Percentiles rank a stretch among this genome's conserved stretches.
phyloP scores from a whole-genome alignment of 1,284 basidiomycete genomes.

The Meripilus lineatus region DNA sequence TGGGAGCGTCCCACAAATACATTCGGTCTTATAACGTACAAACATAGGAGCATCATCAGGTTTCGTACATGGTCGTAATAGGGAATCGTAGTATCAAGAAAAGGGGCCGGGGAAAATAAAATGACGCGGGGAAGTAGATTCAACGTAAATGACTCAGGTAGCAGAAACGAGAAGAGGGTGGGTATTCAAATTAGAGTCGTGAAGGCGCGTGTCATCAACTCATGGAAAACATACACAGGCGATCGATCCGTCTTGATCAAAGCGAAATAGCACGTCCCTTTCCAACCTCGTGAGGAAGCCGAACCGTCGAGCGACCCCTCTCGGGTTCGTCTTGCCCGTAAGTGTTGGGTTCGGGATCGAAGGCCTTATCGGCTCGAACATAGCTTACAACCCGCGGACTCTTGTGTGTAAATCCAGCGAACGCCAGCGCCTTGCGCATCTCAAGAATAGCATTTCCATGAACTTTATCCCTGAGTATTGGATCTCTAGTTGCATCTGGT shows the following conservation, averaged over 20 bases:
- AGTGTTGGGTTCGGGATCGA: slow-evolving; percentile 49
- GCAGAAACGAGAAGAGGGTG: slow-evolving; percentile 2
- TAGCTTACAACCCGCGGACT: slow-evolving; percentile 75
- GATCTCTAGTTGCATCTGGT: slow-evolving; percentile 82
- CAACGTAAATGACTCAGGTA: too few species aligned
- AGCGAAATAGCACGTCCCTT: slow-evolving; percentile 76
- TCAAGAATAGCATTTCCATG: slow-evolving; percentile 85
- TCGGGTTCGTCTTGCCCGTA: slow-evolving; percentile 44
- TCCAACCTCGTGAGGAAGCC: slow-evolving; percentile 51
- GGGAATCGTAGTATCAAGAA: too few species aligned
- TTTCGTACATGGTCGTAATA: too few species aligned
- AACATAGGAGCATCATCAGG: too few species aligned
- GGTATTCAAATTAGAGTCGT: too few species aligned
- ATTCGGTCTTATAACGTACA: too few species aligned
- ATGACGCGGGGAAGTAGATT: too few species aligned
- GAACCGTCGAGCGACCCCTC: slow-evolving; percentile 57
- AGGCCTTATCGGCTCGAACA: slow-evolving; percentile 65
- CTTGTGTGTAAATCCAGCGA: slow-evolving; percentile 88
- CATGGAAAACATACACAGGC: not conserved
- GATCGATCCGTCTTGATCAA: slow-evolving; percentile 14
- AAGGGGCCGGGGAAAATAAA: too few species aligned
- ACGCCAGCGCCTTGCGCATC: slow-evolving; percentile 87
- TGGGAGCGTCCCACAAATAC: too few species aligned
- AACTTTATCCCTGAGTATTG: slow-evolving; percentile 77
- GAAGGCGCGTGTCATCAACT: not conserved